Evolutionary conservation across 1,139 yeast species (phyloP).

Genomic region (Yamadazyma pseudoaaseri): DNA sequence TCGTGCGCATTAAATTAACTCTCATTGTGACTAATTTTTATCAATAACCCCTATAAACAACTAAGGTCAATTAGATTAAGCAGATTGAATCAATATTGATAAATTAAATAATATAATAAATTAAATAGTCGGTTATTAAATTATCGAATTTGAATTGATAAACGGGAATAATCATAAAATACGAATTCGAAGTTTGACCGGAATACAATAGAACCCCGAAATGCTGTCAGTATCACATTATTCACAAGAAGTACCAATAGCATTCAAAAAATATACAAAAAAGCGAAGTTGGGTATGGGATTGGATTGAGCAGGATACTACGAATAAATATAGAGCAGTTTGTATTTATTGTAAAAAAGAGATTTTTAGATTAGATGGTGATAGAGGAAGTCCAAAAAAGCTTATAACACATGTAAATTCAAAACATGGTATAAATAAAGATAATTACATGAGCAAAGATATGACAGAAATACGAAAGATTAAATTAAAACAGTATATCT

Average conservation of each 20-base stretch:
- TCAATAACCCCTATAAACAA: too few species aligned
- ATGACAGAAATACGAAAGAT: constrained; percentile 6
- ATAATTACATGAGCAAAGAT: constrained; percentile 9
- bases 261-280: constrained; percentile 17
- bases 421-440: constrained; percentile 15
- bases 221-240: not conserved
- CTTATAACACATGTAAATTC: constrained; percentile 16
- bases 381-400: constrained; percentile 18
- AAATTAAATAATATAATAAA: too few species aligned
- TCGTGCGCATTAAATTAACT: too few species aligned
- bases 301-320: constrained; percentile 18
- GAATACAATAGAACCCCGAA: not conserved
- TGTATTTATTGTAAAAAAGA: constrained; percentile 16
- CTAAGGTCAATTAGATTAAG: too few species aligned
- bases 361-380: constrained; percentile 17
- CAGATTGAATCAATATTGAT: too few species aligned
- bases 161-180: too few species aligned
- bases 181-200: not conserved
- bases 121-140: too few species aligned
- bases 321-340: constrained; percentile 16
- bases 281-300: constrained; percentile 19
- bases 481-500: constrained; percentile 10
- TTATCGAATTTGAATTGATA: too few species aligned
- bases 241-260: constrained; percentile 9
- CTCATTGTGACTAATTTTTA: too few species aligned